Evolutionary conservation across 2,329 filamentous ascomycete species (phyloP).

Genomic region (Ceratocystis colombiana): DNA sequence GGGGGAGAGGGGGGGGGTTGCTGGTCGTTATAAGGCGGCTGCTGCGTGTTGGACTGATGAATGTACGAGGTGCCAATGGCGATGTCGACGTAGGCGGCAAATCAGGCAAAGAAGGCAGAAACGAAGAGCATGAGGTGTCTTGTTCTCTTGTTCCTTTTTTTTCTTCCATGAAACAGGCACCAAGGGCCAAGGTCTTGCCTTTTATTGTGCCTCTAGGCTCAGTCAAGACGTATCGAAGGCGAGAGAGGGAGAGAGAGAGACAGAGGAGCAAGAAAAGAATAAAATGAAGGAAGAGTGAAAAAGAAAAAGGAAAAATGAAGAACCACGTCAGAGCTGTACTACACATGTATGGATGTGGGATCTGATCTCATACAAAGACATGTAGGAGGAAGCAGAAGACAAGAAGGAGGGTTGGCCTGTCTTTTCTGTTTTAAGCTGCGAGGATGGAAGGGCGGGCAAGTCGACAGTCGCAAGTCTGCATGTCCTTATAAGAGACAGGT

Average conservation of each 20-base stretch:
- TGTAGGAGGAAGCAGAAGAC: background rate
- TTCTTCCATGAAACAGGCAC: too few relatives aligned
- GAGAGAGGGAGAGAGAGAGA: background rate
- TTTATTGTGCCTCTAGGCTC: too few relatives aligned
- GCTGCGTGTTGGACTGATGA: background rate
- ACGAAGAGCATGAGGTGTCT: too few relatives aligned
- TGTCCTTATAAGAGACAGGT: too few relatives aligned
- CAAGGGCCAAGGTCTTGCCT: too few relatives aligned
- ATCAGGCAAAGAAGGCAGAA: too few relatives aligned
- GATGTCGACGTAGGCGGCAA: too few relatives aligned
- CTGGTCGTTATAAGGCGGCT: background rate
- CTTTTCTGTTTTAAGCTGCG: too few relatives aligned
- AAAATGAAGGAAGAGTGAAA: background rate
- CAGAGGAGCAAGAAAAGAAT: background rate
- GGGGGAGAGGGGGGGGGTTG: background rate
- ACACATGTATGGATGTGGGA: background rate
- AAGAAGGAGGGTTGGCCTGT: background rate
- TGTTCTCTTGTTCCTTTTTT: too few relatives aligned
- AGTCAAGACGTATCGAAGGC: too few relatives aligned
- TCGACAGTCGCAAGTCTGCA: too few relatives aligned
- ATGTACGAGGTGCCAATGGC: background rate
- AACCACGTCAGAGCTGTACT: constrained; percentile 12
- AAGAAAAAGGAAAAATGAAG: background rate
- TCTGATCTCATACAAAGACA: background rate
- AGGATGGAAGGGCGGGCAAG: too few relatives aligned